These are phyloP conservation scores for Malus hybrid DNA, from an alignment of 331 rosid species.

Conservation along the genomic window DNA sequence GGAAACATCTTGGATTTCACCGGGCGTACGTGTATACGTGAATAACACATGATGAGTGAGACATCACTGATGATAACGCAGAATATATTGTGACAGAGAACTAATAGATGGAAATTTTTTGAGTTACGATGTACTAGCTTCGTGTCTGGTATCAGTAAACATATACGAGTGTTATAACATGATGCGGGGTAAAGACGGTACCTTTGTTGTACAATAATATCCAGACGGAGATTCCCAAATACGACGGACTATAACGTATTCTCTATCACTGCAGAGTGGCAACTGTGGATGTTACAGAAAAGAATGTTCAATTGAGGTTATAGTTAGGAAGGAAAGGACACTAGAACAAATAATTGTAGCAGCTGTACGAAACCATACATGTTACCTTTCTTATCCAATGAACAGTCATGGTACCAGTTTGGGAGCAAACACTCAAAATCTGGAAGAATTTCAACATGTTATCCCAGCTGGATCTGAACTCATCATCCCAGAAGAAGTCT, in stretches of 20 bases:
- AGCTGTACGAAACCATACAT: not conserved
- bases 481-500: not conserved
- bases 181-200: not conserved
- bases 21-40: no score
- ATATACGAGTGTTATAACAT: not conserved
- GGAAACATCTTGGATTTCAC: no score
- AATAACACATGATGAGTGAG: no score
- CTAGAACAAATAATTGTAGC: not conserved
- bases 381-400: no score
- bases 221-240: not conserved
- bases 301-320: no score
- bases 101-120: no score
- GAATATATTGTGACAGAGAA: no score
- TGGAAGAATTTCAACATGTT: not conserved
- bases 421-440: not conserved
- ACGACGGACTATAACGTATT: slow-evolving; percentile 2
- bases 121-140: no score
- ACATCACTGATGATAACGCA: no score
- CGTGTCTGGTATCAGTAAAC: no score
- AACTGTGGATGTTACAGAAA: not conserved
- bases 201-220: slow-evolving; percentile 9
- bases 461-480: not conserved
- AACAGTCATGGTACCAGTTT: slow-evolving; percentile 4
- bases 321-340: no score
- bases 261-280: slow-evolving; percentile 1